Percentiles rank a stretch among this genome's conserved stretches.
Conservation (phyloP, 1,284 basidiomycete genomes). For the Heterobasidion parviporum region DNA sequence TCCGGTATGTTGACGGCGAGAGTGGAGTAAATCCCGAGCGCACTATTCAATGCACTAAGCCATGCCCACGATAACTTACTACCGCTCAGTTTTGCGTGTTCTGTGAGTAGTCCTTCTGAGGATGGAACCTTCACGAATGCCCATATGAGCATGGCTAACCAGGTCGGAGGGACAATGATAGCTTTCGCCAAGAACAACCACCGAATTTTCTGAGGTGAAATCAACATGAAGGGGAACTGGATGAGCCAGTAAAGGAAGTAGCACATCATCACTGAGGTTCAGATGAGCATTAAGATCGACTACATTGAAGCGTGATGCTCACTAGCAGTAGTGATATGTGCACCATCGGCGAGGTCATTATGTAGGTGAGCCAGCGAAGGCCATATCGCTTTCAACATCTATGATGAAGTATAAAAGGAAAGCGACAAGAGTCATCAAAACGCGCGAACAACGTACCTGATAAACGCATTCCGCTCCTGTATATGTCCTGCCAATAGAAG, state of each 20-base stretch:
- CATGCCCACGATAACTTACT: constrained; percentile 61
- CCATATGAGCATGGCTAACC: constrained; percentile 51
- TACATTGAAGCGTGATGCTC: constrained; percentile 8
- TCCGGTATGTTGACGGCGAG: constrained; percentile 71
- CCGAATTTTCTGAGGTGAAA: constrained; percentile 69
- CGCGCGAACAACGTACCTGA: constrained; percentile 29
- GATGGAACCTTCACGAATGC: constrained; percentile 59
- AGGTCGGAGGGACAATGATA: constrained; percentile 56
- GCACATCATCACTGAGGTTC: constrained; percentile 47
- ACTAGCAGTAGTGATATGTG: constrained; percentile 61
- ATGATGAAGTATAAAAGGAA: background rate
- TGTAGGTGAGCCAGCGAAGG: constrained; percentile 56
- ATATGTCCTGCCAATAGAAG: constrained; percentile 33
- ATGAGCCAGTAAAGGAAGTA: constrained; percentile 77
- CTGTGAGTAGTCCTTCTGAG: constrained; percentile 37
- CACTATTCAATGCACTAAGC: constrained; percentile 62
- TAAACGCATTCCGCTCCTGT: constrained; percentile 59
- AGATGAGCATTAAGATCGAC: background rate
- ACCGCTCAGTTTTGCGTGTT: constrained; percentile 39
- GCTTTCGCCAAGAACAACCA: constrained; percentile 69
- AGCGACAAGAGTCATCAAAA: background rate
- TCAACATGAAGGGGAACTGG: constrained; percentile 63
- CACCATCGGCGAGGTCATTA: constrained; percentile 50
- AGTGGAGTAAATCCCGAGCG: constrained; percentile 58
- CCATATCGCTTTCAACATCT: constrained; percentile 77